Percentiles rank a stretch among this genome's conserved stretches.
These are phyloP conservation scores for Ceratobasidium sp. DNA, from an alignment of 1,284 basidiomycete species.

Conservation along the genomic window DNA sequence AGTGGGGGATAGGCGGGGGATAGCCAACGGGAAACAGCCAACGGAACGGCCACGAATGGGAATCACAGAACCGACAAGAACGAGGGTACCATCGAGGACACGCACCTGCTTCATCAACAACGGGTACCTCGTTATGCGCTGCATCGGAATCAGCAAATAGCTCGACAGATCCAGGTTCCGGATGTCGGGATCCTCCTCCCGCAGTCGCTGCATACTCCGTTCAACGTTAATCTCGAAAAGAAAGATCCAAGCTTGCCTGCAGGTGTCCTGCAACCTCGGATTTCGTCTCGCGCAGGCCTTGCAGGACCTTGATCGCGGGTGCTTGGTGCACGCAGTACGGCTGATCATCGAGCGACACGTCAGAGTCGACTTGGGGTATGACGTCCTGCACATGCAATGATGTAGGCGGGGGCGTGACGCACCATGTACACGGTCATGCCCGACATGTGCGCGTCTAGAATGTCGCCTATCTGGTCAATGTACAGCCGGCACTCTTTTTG, in stretches of 20 bases:
- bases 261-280: slow-evolving; percentile 73
- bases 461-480: slow-evolving; percentile 87
- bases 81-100: slow-evolving; percentile 2
- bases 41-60: background rate
- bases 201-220: slow-evolving; percentile 63
- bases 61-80: background rate
- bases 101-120: slow-evolving; percentile 81
- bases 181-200: slow-evolving; percentile 76
- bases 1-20: background rate
- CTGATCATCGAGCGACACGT: slow-evolving; percentile 57
- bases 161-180: slow-evolving; percentile 90
- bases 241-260: slow-evolving; percentile 61
- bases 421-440: slow-evolving; percentile 85
- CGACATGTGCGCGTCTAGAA: slow-evolving; percentile 77
- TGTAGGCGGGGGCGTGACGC: slow-evolving; percentile 49
- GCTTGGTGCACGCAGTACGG: slow-evolving; percentile 93
- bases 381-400: slow-evolving; percentile 17
- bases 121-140: slow-evolving; percentile 93
- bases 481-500: slow-evolving; percentile 93
- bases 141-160: slow-evolving; percentile 94
- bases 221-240: slow-evolving; percentile 17
- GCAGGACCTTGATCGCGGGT: slow-evolving; percentile 80
- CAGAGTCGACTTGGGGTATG: slow-evolving; percentile 52
- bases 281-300: slow-evolving; percentile 76
- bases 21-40: background rate